These are phyloP conservation scores for Acacia melanoxylon DNA, from an alignment of 306 rosid genomes.

Conservation along the genomic window DNA sequence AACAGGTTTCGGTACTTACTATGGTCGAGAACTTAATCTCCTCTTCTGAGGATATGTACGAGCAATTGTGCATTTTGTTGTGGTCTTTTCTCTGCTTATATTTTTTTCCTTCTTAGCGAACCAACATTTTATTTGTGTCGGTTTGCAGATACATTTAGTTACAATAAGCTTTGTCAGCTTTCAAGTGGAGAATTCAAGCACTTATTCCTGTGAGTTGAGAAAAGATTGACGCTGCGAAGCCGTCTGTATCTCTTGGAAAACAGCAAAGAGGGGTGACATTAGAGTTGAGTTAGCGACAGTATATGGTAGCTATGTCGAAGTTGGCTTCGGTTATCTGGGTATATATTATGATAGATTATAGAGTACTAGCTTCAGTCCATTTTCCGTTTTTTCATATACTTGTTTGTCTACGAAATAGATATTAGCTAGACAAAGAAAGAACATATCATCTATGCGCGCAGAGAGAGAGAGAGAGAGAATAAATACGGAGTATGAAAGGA, in stretches of 20 bases:
- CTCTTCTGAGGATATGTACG: neutral
- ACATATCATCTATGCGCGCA: neutral
- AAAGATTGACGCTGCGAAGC: constrained; percentile 23
- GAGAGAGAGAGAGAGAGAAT: neutral
- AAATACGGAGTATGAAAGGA: too few species aligned
- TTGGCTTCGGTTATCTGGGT: constrained; percentile 19
- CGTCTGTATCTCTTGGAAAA: constrained; percentile 18
- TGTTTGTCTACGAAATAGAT: constrained; percentile 18
- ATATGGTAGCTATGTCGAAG: neutral
- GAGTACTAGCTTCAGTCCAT: constrained; percentile 5
- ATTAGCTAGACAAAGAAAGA: neutral
- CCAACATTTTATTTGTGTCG: neutral
- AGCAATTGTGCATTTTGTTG: neutral
- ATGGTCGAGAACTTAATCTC: neutral
- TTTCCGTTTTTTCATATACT: constrained; percentile 7
- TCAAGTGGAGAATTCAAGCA: constrained; percentile 84
- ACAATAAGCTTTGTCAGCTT: constrained; percentile 83
- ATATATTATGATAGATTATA: constrained; percentile 14
- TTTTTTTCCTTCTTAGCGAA: constrained; percentile 15
- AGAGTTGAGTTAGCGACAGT: constrained; percentile 1
- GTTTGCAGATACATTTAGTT: constrained; percentile 61
- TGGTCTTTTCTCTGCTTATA: neutral
- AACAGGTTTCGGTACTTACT: neutral
- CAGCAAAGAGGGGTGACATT: constrained; percentile 16
- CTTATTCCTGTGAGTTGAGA: constrained; percentile 60